phyloP scores from a whole-genome alignment of 2,329 filamentous ascomycete species.

The Beauveria caledonica region DNA sequence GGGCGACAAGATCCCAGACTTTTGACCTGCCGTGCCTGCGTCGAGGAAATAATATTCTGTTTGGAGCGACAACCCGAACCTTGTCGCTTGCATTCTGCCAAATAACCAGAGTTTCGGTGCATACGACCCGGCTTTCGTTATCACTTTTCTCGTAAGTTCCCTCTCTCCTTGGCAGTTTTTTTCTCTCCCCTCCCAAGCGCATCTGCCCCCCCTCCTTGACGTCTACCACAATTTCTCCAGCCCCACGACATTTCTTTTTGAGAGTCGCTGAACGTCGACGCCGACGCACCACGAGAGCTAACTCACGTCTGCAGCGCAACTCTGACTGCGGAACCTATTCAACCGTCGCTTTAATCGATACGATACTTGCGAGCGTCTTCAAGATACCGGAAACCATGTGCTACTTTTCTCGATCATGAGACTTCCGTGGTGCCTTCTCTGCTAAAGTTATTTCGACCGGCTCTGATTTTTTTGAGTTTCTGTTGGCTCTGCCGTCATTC shows the following conservation, averaged over 20 bases:
- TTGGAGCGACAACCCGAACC: not conserved
- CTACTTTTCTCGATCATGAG: constrained; percentile 11
- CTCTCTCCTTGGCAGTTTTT: not conserved
- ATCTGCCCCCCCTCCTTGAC: constrained; percentile 6
- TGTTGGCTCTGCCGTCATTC: constrained; percentile 1
- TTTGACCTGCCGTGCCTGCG: not conserved
- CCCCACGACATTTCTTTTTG: constrained; percentile 10
- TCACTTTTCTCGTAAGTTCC: constrained; percentile 9
- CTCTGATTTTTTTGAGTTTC: constrained; percentile 10
- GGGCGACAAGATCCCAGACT: constrained; percentile 11
- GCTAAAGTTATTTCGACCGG: constrained; percentile 10
- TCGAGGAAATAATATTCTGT: not conserved
- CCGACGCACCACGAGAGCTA: not conserved
- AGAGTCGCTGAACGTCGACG: not conserved
- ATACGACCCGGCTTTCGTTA: not conserved
- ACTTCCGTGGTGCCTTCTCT: constrained; percentile 9
- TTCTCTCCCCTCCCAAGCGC: not conserved
- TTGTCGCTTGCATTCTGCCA: not conserved
- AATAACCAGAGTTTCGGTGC: not conserved
- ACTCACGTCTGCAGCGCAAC: not conserved
- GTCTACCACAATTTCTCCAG: constrained; percentile 9
- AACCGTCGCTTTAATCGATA: not conserved
- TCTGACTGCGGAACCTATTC: not conserved
- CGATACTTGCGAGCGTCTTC: not conserved
- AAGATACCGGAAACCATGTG: constrained; percentile 6